Percentiles rank a stretch among this genome's conserved stretches.
These are phyloP conservation scores for Neurospora sp. DNA, from an alignment of 495 filamentous ascomycete genomes.

Conservation along the genomic window DNA sequence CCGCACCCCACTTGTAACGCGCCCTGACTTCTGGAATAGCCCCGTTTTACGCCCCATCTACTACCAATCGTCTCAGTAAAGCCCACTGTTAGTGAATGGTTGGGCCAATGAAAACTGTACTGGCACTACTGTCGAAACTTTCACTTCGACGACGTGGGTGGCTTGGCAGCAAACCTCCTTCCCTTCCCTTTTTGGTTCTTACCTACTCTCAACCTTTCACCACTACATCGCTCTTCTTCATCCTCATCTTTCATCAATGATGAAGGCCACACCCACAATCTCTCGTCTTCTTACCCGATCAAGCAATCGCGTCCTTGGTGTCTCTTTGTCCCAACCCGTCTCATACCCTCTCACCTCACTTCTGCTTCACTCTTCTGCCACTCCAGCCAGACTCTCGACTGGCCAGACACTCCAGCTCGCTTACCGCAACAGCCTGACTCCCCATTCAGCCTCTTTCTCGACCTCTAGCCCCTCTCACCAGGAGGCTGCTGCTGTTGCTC, in stretches of 20 bases:
- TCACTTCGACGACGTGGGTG: neutral
- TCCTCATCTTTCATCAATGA: neutral
- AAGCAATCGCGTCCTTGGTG: neutral
- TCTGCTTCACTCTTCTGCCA: neutral
- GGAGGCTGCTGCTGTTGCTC: slow-evolving; percentile 1
- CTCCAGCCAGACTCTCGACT: neutral
- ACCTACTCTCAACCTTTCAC: neutral
- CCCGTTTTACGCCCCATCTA: neutral
- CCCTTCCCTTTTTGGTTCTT: neutral
- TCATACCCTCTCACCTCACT: neutral
- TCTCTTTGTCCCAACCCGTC: neutral
- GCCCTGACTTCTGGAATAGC: neutral
- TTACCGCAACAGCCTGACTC: slow-evolving; percentile 3
- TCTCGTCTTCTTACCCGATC: neutral
- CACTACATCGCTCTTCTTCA: neutral
- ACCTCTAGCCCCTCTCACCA: neutral
- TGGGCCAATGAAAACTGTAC: neutral
- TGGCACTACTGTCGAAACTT: neutral
- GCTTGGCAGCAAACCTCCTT: neutral
- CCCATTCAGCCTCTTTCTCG: slow-evolving; percentile 2
- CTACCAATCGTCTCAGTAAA: neutral
- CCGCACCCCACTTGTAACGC: neutral
- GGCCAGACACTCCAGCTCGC: neutral
- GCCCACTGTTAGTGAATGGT: neutral
- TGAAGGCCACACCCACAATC: neutral